Evolutionary conservation across 306 rosid genomes (phyloP), one percentile per base, ranked within the genome.

Genomic region (Aeschynomene evenia): DNA sequence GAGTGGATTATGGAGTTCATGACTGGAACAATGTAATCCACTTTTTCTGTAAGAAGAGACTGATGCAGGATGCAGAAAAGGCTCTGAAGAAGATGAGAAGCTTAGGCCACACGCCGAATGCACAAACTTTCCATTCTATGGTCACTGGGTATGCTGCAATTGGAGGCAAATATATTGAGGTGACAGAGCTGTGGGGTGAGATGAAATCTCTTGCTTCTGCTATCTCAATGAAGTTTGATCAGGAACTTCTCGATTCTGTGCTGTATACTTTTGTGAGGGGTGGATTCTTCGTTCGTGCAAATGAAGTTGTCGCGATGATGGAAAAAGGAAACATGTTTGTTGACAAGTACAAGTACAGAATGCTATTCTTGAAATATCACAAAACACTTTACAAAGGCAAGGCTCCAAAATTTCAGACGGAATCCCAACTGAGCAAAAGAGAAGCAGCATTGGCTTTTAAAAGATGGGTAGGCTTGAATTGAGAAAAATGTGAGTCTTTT

Each of bases 1-100:
- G 59, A 33, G 79, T 77, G 60, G 89, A 87, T 70, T 78, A 71
- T 24, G 95, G 89, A 68, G 91, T 87, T 67, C 92, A 92, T 78
- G 98, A 92, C 57, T 92, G 98, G 96, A 92, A 92, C 66, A 92
- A 87, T 21, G 85, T 92, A 42, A 86, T 92, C 79, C 92, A 89
- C 70, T 89, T 89, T 39, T 92, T 89, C 68, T 77, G 89, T 66
- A 87, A 73, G 82, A 92, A 92, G 84, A 84, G 85, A 72, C 76
- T 92, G 66, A 92, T 92, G 95, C 90, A 87, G 72, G 92, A 90
- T 75, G 96, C 96, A 42, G 91, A 82, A 55, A 85, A 87, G 73
- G 96, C 91, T 82, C 69, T 87, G 75, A 74, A 81, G 78, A 92
- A 87, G 79, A 92, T 92, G 96, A 82, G 87, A 85, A 89, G 96